Conservation (phyloP, 371 early-diverging fungal genomes). For the Mucor saturninus region DNA sequence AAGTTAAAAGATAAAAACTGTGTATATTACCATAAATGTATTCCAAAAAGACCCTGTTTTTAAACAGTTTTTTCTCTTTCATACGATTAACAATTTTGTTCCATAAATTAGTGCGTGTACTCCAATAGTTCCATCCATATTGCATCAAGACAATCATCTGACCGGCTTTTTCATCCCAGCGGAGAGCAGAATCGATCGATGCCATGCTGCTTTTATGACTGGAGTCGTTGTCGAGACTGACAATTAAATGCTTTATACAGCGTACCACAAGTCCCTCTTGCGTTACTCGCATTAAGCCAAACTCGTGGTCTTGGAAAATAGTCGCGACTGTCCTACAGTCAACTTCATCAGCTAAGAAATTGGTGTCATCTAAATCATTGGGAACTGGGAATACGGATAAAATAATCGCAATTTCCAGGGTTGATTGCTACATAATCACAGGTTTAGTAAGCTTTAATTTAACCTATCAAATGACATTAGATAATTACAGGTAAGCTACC, state of each 20-base stretch:
- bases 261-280: slow-evolving; percentile 48
- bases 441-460: neutral
- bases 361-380: slow-evolving; percentile 33
- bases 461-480: neutral
- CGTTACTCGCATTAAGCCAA: slow-evolving; percentile 49
- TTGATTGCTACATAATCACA: slow-evolving; percentile 38
- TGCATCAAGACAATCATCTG: slow-evolving; percentile 52
- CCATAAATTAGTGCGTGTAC: slow-evolving; percentile 44
- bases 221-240: slow-evolving; percentile 40
- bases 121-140: slow-evolving; percentile 56
- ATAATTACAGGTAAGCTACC: slow-evolving; percentile 44
- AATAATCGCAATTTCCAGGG: slow-evolving; percentile 52
- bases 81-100: slow-evolving; percentile 41
- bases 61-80: slow-evolving; percentile 40
- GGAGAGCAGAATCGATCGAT: slow-evolving; percentile 48
- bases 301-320: slow-evolving; percentile 42
- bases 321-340: slow-evolving; percentile 40
- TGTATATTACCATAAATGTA: slow-evolving; percentile 38
- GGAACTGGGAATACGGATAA: slow-evolving; percentile 50
- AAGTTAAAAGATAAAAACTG: neutral
- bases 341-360: slow-evolving; percentile 45
- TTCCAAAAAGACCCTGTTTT: slow-evolving; percentile 44
- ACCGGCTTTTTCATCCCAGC: slow-evolving; percentile 51
- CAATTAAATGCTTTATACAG: slow-evolving; percentile 52
- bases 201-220: slow-evolving; percentile 40